Evolutionary conservation across 2,329 filamentous ascomycete species (phyloP), one percentile per base, ranked within the genome.

Genomic region (Alternaria brassicicola): DNA sequence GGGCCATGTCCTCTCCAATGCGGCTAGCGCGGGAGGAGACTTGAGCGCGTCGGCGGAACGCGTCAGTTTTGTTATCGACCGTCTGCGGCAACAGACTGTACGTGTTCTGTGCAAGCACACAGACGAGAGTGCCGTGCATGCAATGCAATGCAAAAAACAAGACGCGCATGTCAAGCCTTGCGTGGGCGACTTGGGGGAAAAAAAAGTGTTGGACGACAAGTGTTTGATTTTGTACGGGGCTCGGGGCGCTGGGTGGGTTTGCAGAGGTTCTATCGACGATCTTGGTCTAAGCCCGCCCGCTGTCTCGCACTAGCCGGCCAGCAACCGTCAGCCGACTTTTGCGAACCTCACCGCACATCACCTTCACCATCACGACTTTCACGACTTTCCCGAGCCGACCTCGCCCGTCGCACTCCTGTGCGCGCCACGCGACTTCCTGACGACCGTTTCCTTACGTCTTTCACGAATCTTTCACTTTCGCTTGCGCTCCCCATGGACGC

Each of bases 361-460:
- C 57, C 52, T 56, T 53, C 61, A 61, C 54, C 59, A 57, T 65
- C 66, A 64, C 65, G 61, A 64, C 64, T 46, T 35, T 69, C 66
- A 69, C 66, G 62, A 69, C 54, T 56, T 49, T 57, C 45, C 51
- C 55, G 60, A 65, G 63, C 64, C 65, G 61, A 55, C 61, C 64
- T 62, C 63, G 64, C 64, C 65, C 59, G 63, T 66, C 66, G 62
- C 67, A 63, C 61, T 63, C 64, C 67, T 54, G 69, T 68, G 69
- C 64, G 59, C 68, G 63, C 55, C 41, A 45, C 55, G 43, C 62
- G 41, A 33, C 49, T 45, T 39, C 57, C 55, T 60, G 47, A 66
- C 67, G 52, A 63, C 64, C 55, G 51, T 71, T 70, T 67, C 66
- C 65, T 69, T 69, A 64, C 61, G 42, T 70, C 51, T 49, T 57